Evolutionary conservation across 1,139 yeast species (phyloP), one percentile per base, ranked within the genome.

Genomic region (Casaregolazyma suthepensis): DNA sequence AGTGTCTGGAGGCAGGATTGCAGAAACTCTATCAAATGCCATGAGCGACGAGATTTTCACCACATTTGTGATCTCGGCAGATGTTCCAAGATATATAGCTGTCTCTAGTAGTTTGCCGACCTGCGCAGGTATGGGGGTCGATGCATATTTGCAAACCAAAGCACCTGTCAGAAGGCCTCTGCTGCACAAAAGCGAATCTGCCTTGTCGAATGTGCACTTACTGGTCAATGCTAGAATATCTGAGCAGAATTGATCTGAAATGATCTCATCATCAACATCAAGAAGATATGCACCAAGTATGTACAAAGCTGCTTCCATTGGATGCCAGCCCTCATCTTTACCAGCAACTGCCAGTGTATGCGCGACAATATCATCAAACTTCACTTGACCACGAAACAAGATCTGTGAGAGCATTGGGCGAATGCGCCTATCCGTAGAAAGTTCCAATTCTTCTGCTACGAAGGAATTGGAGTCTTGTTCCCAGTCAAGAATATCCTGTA

Each of bases 371-470:
- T 31, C 17, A 5, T 47, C 29, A 31, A 47, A 22, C 17, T 43
- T 31, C n/a, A 47, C 44, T 26, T 47, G 50, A 23, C 50, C 42
- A 15, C 50, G 40, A 12, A 38, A 38, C 15, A 54, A 55, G n/a
- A 63, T 47, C n/a, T 62, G 54, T 1, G 59, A 56, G 5, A 57
- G 45, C 43, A 60, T 60, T 10, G 57, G 53, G 17, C 64, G 53
- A 5, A 57, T 56, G 19, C 52, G 52, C 40, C 55, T 54, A 6
- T 58, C 61, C 23, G 60, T 50, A 10, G 62, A 58, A 13, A 58
- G 73, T 1, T 90, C 96, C 1, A 87, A 76, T 54, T 86, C 88
- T 45, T 83, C 85, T 5, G 88, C 79, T 5, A 88, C 86, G 66
- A 80, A 89, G 5, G 69, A 71, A 62, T 88, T 87, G 64, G 82